Evolutionary conservation across 164 flowering plant species (phyloP).

Genomic region (Vitis riparia): DNA sequence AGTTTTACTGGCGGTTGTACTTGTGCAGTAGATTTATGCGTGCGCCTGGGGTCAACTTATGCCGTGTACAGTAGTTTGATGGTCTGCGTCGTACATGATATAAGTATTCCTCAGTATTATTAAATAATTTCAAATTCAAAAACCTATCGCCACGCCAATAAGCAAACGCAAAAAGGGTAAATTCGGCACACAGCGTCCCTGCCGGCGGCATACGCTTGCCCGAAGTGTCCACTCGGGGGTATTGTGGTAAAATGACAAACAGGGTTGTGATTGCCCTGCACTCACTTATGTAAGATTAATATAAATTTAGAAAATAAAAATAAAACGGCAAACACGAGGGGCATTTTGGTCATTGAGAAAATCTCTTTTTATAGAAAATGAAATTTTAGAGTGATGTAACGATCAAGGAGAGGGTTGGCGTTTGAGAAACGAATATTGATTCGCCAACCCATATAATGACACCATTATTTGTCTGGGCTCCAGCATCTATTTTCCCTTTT

Average conservation of each 20-base stretch:
- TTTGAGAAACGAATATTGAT: constrained; percentile 23
- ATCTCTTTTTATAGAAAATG: constrained; percentile 17
- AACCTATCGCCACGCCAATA: too few relatives aligned
- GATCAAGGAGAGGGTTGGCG: constrained; percentile 15
- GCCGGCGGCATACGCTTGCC: background rate
- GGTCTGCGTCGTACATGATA: too few relatives aligned
- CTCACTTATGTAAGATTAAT: too few relatives aligned
- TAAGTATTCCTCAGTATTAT: too few relatives aligned
- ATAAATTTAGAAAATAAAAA: too few relatives aligned
- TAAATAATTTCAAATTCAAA: too few relatives aligned
- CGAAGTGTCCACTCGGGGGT: constrained; percentile 1
- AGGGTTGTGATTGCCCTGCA: too few relatives aligned
- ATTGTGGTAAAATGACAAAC: constrained; percentile 1
- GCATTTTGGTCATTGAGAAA: background rate
- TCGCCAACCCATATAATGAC: constrained; percentile 28
- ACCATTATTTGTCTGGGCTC: constrained; percentile 27
- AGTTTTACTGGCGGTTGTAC: too few relatives aligned
- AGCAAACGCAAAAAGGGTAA: too few relatives aligned
- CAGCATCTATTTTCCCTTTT: background rate
- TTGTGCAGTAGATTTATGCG: too few relatives aligned
- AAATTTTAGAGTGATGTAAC: constrained; percentile 17
- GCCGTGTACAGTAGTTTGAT: too few relatives aligned
- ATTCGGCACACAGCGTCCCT: constrained; percentile 11
- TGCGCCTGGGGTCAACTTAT: too few relatives aligned
- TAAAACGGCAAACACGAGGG: background rate